Conservation (phyloP, 139 green algal species). For the Asterochloris erici region DNA sequence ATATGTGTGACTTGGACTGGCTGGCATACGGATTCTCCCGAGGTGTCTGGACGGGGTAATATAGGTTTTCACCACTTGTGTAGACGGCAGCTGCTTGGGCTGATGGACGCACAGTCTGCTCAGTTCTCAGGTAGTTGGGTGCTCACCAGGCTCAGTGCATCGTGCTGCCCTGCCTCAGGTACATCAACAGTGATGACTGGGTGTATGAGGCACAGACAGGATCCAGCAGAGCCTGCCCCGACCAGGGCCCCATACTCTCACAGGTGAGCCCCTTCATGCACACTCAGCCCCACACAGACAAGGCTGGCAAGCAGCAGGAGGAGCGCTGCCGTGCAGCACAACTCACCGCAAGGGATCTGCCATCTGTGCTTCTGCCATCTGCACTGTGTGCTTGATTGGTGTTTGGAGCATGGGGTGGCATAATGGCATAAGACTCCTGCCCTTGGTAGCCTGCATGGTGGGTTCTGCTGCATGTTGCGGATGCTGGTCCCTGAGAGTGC, state of each 20-base stretch:
- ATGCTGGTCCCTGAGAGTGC: background rate
- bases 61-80: no score
- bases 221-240: background rate
- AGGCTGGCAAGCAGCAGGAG: background rate
- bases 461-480: background rate
- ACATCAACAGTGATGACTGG: constrained; percentile 9
- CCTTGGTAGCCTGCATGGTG: background rate
- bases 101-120: no score
- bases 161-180: background rate
- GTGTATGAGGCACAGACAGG: background rate
- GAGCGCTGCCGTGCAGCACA: background rate
- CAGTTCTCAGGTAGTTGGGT: no score
- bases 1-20: no score
- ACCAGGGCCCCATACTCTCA: background rate
- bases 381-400: no score
- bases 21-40: no score
- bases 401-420: no score
- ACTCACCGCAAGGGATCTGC: background rate
- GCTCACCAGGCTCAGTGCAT: no score
- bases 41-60: no score
- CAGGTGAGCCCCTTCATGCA: background rate
- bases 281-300: background rate
- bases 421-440: no score
- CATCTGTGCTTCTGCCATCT: background rate
- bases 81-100: no score